Conservation (phyloP, 2,329 filamentous ascomycete species). For the Ophiostoma ulmi region DNA sequence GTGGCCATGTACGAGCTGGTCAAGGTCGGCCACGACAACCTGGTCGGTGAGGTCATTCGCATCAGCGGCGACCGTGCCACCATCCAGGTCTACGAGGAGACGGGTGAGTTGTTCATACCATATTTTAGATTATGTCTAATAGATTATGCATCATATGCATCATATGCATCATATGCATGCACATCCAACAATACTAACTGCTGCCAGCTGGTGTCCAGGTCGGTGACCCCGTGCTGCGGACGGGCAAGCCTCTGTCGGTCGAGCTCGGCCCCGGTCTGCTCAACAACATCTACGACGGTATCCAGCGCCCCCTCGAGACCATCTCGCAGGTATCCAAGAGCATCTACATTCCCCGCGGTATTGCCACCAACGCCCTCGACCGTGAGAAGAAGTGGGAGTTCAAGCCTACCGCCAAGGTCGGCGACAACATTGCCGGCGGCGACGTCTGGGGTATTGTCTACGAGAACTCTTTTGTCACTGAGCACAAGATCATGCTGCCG, state of each 20-base stretch:
- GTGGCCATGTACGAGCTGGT: slow-evolving; percentile 99
- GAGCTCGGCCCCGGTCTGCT: slow-evolving; percentile 95
- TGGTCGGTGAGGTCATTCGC: slow-evolving; percentile 96
- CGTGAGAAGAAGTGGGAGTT: slow-evolving; percentile 95
- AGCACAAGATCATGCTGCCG: slow-evolving; percentile 89
- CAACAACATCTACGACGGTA: slow-evolving; percentile 99
- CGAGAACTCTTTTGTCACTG: slow-evolving; percentile 90
- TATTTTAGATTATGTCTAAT: neutral
- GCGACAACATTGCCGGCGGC: slow-evolving; percentile 93
- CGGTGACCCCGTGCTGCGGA: slow-evolving; percentile 84
- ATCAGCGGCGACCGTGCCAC: slow-evolving; percentile 94
- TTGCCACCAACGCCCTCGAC: slow-evolving; percentile 80
- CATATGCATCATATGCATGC: no score
- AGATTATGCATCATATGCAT: no score
- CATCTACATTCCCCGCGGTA: slow-evolving; percentile 97
- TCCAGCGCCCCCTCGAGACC: slow-evolving; percentile 85
- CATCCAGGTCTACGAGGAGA: slow-evolving; percentile 99
- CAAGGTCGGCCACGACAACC: slow-evolving; percentile 82
- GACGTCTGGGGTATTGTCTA: slow-evolving; percentile 93
- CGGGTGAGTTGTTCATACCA: slow-evolving; percentile 55
- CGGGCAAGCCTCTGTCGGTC: slow-evolving; percentile 93
- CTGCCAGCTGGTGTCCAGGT: slow-evolving; percentile 80
- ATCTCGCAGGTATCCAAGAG: slow-evolving; percentile 73
- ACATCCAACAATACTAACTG: neutral
- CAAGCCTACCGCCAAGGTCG: slow-evolving; percentile 83